Conservation (phyloP, 2,329 filamentous ascomycete species). For the Penicillium sp. region DNA sequence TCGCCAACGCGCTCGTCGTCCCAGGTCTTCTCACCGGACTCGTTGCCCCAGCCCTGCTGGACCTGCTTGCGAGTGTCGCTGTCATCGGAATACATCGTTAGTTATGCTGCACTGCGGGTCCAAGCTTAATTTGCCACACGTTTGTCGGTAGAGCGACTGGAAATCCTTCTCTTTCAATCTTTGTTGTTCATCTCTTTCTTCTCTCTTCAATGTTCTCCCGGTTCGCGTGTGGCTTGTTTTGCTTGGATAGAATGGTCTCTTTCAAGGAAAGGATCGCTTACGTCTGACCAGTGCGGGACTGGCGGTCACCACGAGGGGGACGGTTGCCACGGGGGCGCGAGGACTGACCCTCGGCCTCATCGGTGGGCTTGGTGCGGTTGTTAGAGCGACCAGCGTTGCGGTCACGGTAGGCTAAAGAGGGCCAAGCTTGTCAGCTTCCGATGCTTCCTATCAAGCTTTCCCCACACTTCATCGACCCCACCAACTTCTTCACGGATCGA, state of each 20-base stretch:
- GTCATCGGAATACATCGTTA: constrained; percentile 16
- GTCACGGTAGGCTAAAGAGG: constrained; percentile 76
- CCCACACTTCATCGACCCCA: constrained; percentile 2
- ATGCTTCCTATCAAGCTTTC: constrained; percentile 3
- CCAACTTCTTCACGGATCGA: neutral
- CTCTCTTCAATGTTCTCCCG: neutral
- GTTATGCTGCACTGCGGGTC: constrained; percentile 7
- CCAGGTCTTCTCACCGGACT: constrained; percentile 78
- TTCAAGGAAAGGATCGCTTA: constrained; percentile 41
- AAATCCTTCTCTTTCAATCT: neutral
- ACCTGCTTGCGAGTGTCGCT: constrained; percentile 52
- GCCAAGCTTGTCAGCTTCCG: constrained; percentile 8
- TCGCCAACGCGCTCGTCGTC: constrained; percentile 91
- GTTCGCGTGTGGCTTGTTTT: neutral
- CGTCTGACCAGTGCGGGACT: constrained; percentile 61
- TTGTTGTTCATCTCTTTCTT: neutral
- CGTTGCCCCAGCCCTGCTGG: constrained; percentile 84
- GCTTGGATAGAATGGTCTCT: neutral
- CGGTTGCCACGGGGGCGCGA: constrained; percentile 53
- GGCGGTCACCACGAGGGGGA: constrained; percentile 51
- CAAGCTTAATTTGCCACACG: neutral
- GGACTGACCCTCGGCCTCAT: constrained; percentile 57
- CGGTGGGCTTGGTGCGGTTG: constrained; percentile 79
- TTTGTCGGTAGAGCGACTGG: neutral
- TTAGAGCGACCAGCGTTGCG: constrained; percentile 74